phyloP scores from a whole-genome alignment of 192 early-diverging fungal species.

The Linnemannia zychae region DNA sequence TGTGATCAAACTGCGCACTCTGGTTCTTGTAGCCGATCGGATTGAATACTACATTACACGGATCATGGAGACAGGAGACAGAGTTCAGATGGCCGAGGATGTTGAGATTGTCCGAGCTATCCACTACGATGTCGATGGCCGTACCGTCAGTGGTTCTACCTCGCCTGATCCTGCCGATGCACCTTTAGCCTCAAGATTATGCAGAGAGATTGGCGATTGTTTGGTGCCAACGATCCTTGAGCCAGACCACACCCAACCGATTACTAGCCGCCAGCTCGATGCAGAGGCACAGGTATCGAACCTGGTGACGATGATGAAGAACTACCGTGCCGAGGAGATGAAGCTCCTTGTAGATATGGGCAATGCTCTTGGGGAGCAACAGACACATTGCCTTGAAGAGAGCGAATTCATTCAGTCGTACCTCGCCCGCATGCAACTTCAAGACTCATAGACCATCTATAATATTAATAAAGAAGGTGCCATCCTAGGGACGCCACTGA shows the following conservation, averaged over 20 bases:
- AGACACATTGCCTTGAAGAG: conserved; percentile 30
- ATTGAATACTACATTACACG: conserved; percentile 32
- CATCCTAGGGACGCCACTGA: neutral
- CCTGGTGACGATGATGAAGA: conserved; percentile 38
- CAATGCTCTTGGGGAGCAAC: conserved; percentile 30
- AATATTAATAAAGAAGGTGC: neutral
- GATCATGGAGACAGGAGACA: conserved; percentile 53
- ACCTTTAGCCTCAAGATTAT: neutral
- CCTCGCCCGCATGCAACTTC: conserved; percentile 33
- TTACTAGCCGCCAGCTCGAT: conserved; percentile 24
- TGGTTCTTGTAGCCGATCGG: conserved; percentile 21
- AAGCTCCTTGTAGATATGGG: conserved; percentile 17
- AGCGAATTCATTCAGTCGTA: conserved; percentile 31
- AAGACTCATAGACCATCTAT: neutral
- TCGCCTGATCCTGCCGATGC: no score
- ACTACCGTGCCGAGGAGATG: conserved; percentile 43
- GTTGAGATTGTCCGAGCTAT: conserved; percentile 19
- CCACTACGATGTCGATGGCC: conserved; percentile 1
- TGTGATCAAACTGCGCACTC: conserved; percentile 28
- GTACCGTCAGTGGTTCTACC: neutral
- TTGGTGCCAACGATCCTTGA: conserved; percentile 24
- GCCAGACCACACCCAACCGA: conserved; percentile 18
- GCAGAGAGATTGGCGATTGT: conserved; percentile 19
- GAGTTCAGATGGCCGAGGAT: conserved; percentile 28
- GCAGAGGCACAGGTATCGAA: conserved; percentile 19